A percentile compares a stretch with the other conserved stretches of the same genome.
phyloP scores from a whole-genome alignment of 345 rosid genomes.

The Citrus reticulata region DNA sequence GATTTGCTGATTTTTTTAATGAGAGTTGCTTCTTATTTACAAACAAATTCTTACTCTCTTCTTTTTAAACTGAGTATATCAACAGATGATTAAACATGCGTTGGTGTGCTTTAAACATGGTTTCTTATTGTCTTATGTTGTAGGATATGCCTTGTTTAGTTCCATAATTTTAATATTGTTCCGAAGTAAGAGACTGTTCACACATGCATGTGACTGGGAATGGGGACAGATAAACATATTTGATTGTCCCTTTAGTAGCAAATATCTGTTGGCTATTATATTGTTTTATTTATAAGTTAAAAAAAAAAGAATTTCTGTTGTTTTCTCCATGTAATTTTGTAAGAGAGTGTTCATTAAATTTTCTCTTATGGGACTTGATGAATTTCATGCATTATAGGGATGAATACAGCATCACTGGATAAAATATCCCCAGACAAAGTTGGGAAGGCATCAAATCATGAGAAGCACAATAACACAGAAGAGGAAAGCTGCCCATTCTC shows the following conservation, averaged over 20 bases:
- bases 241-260: background rate
- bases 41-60: too few relatives aligned
- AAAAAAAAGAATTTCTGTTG: background rate
- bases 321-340: background rate
- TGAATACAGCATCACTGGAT: conserved; percentile 42
- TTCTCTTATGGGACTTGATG: conserved; percentile 5
- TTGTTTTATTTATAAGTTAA: background rate
- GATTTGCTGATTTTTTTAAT: background rate
- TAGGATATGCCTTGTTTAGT: background rate
- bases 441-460: conserved; percentile 35
- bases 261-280: too few relatives aligned
- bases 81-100: background rate
- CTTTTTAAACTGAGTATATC: too few relatives aligned
- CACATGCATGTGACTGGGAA: background rate
- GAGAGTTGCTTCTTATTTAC: background rate
- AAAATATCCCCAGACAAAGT: conserved; percentile 35
- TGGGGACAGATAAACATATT: too few relatives aligned
- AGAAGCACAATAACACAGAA: conserved; percentile 44
- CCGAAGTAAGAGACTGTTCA: background rate
- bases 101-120: background rate
- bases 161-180: background rate
- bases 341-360: background rate
- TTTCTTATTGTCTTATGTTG: background rate
- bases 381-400: conserved; percentile 33
- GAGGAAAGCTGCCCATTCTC: conserved; percentile 86